Evolutionary conservation across 1,284 basidiomycete genomes (phyloP).

Genomic region (Naganishia sp.): DNA sequence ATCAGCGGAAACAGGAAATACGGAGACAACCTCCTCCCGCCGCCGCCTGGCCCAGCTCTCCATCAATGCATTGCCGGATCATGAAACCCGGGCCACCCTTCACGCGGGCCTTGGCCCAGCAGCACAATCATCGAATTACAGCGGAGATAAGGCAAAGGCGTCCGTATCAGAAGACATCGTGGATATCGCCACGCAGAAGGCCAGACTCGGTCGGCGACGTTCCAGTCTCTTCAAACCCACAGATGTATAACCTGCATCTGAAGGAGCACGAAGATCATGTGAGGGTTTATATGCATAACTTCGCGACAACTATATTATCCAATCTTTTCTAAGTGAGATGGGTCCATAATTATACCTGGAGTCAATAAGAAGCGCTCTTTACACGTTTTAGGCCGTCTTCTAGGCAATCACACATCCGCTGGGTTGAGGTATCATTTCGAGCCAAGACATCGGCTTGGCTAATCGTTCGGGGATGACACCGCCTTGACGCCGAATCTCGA

Average conservation of each 20-base stretch:
- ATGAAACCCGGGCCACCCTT: background rate
- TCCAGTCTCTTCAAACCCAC: constrained; percentile 20
- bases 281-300: background rate
- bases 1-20: background rate
- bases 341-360: background rate
- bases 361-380: too few species aligned
- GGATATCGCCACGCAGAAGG: constrained; percentile 6
- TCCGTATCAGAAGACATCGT: background rate
- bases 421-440: constrained; percentile 23
- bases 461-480: constrained; percentile 60
- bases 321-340: too few species aligned
- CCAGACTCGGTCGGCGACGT: constrained; percentile 17
- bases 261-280: background rate
- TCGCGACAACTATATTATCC: background rate
- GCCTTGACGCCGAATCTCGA: constrained; percentile 65
- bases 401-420: constrained; percentile 22
- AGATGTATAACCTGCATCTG: background rate
- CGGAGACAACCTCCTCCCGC: constrained; percentile 18
- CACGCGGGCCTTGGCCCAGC: background rate
- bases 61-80: constrained; percentile 9
- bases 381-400: background rate
- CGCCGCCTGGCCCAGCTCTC: constrained; percentile 19
- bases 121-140: background rate
- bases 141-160: background rate
- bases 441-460: constrained; percentile 29